Base-by-base conservation (phyloP, 2,329 filamentous ascomycete genomes). In the Rosellinia necatrix region DNA sequence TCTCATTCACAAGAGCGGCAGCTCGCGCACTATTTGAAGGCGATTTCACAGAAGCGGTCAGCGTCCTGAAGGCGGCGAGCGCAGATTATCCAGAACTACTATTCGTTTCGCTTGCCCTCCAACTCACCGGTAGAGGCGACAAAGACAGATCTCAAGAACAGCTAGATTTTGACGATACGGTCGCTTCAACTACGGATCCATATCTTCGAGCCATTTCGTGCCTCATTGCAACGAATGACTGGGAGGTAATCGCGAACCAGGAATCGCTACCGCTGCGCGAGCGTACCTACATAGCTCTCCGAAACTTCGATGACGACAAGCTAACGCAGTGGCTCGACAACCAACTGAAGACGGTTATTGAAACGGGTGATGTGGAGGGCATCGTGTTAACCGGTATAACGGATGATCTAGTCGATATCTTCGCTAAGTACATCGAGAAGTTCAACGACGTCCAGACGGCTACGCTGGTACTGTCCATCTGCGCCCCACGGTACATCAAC, bases 391-490 rank as follows among this genome's bases (percentile, higher is more conserved):
- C 89, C 0, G 91, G 91, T 32, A 86, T 96, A 57, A 86, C 85
- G 2, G 88, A 91, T 62, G 78, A 79, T 49, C 79, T 88, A 48
- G 85, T 92, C 55, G 88, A 92, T 68, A 83, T 94, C 15, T 83
- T 93, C 57, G 87, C 89, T 58, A 83, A 84, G 47, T 91, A 92
- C 71, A 81, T 94, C 41, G 81, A 87, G 64, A 88, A 88, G 63
- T 91, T 88, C 70, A 81, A 86, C 67, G 90, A 93, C 70, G 80
- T 90, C 21, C 91, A 96, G 73, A 92, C 90, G 1, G 88, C 90
- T 1, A 87, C 89, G 0, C 78, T 94, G 2, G 82, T 91, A 57
- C 82, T 90, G 54, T 88, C 88, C 10, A 86, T 89, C 70, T 89
- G 88, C 63, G 84, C 86, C 53, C 90, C 90, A 0, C 81, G 85